Percentiles rank a stretch among this genome's conserved stretches.
Evolutionary conservation across 306 rosid species (phyloP).

Genomic region (Gillenia trifoliata): DNA sequence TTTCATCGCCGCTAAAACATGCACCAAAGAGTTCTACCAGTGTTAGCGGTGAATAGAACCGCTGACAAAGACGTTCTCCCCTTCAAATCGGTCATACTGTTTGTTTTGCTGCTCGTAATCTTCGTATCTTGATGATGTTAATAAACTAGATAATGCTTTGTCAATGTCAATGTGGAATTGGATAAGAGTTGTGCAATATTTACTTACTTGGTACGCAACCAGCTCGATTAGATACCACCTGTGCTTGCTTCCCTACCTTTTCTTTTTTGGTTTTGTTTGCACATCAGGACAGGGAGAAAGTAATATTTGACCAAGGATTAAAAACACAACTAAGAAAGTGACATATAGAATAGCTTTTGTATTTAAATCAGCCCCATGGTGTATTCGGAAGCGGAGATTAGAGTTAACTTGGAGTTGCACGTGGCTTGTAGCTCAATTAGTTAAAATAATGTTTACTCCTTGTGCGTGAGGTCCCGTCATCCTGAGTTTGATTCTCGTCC

Average conservation of each 20-base stretch:
- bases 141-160: no score
- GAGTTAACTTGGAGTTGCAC: no score
- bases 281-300: neutral
- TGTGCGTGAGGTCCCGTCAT: no score
- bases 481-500: no score
- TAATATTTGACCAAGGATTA: neutral
- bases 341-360: neutral
- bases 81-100: no score
- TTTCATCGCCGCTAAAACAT: neutral
- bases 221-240: neutral
- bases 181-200: neutral
- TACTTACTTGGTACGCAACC: neutral
- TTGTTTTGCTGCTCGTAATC: neutral
- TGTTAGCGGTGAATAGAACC: neutral
- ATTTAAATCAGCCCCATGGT: no score
- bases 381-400: no score
- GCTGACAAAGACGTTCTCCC: neutral
- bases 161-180: neutral
- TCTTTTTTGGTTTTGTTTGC: neutral
- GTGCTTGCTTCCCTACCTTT: neutral
- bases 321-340: neutral
- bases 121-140: neutral
- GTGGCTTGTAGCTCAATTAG: no score
- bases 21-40: accelerated
- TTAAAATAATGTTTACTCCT: no score